Evolutionary conservation across 2,329 filamentous ascomycete genomes (phyloP), one percentile per base, ranked within the genome.

Genomic region (Trichoderma afroharzianum): DNA sequence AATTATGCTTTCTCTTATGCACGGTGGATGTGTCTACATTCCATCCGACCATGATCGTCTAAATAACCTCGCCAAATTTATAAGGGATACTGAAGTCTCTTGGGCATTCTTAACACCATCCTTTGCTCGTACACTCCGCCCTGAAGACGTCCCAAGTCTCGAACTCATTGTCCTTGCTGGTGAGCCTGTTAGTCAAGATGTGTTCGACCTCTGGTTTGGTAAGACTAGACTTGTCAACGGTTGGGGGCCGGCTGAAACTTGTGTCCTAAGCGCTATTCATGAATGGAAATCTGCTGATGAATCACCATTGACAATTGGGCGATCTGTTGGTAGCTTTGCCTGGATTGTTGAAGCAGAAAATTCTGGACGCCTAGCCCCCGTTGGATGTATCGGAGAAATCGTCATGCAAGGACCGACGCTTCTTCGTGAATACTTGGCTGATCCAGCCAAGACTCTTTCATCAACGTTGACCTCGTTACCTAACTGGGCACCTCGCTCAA

Each of bases 71-170:
- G 39, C 21, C 26, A 32, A 32, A 8, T 68, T 64, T 15, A 71
- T 72, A 58, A 26, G 47, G 5, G 50, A 64, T 12, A 36, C 67
- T n/a, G 26, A 58, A 21, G 72, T 67, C 18, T 71, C 55, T 33
- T 72, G 71, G 71, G 71, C 72, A 6, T 73, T 71, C 30, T 32
- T 72, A 12, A 73, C 72, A 9, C 71, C 71, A 59, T 70, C 71
- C 1, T 53, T 68, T 72, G 57, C 67, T 63, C 50, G 72, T 6
- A 67, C 71, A 15, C 26, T 71, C 32, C 21, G 83, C 26, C 71
- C 72, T 36, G 7, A 61, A 2, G 47, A 72, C 1, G 71, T 73
- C 8, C 72, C 72, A 2, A 66, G 30, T 12, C 30, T 73, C 0
- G 66, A 73, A 33, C 59, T 71, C 3, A 57, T 73, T 32, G 32